Percentiles rank a stretch among this genome's conserved stretches.
phyloP scores from a whole-genome alignment of 2,329 filamentous ascomycete genomes.

The Dactylellina parvicollis region DNA sequence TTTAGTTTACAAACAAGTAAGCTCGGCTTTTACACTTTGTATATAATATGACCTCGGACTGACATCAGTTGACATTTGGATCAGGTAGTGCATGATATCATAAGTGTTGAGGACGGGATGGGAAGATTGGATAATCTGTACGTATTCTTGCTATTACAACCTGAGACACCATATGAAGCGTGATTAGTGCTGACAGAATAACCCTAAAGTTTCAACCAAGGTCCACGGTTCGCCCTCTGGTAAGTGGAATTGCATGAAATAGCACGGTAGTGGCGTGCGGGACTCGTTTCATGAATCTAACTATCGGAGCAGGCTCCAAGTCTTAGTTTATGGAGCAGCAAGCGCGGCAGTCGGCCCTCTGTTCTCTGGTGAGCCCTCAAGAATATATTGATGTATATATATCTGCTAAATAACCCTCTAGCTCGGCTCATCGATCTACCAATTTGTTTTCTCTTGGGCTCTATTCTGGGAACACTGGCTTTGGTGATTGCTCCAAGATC shows the following conservation, averaged over 20 bases:
- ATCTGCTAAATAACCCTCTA: no score
- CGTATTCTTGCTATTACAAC: not conserved
- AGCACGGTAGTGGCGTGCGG: not conserved
- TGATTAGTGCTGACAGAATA: not conserved
- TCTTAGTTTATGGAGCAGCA: constrained; percentile 78
- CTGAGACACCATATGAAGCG: not conserved
- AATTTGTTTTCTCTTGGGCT: constrained; percentile 78
- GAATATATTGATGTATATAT: no score
- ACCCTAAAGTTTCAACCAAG: constrained; percentile 24
- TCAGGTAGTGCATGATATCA: constrained; percentile 76
- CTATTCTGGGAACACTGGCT: constrained; percentile 77
- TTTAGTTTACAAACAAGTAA: constrained; percentile 76
- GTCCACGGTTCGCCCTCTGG: constrained; percentile 35
- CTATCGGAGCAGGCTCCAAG: constrained; percentile 59
- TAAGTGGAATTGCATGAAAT: not conserved
- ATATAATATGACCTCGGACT: no score
- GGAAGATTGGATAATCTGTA: constrained; percentile 67
- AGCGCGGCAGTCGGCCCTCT: constrained; percentile 81
- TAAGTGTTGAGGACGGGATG: constrained; percentile 76
- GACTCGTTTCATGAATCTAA: not conserved
- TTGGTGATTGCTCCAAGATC: constrained; percentile 78
- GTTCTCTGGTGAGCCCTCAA: constrained; percentile 67
- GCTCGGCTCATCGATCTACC: constrained; percentile 81
- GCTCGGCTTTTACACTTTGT: not conserved
- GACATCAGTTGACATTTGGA: no score